These are phyloP conservation scores for Meredithiella fracta DNA, from an alignment of 2,329 filamentous ascomycete genomes.

Conservation along the genomic window DNA sequence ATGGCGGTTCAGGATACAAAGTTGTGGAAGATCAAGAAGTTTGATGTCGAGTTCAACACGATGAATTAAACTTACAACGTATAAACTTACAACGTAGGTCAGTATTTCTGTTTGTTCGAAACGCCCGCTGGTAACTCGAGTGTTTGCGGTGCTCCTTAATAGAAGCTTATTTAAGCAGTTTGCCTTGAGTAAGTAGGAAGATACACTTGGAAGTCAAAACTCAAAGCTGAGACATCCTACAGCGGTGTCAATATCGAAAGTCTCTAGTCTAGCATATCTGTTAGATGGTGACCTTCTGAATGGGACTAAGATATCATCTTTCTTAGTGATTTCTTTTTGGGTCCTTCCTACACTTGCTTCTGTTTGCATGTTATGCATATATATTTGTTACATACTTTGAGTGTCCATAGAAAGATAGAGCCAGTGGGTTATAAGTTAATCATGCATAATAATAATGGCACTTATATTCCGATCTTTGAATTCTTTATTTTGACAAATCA, in stretches of 20 bases:
- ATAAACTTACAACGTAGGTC: conserved; percentile 14
- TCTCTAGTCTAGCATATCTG: no score
- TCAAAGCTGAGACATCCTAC: background rate
- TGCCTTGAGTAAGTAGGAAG: background rate
- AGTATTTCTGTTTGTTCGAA: conserved; percentile 16
- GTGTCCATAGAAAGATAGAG: background rate
- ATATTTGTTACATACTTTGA: background rate
- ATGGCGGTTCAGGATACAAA: conserved; percentile 15
- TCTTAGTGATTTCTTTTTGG: background rate
- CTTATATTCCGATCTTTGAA: background rate
- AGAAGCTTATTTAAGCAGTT: background rate
- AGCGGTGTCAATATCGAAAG: background rate
- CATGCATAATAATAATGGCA: background rate
- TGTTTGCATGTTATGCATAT: background rate
- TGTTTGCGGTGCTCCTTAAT: conserved; percentile 9
- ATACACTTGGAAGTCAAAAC: background rate
- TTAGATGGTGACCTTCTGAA: no score
- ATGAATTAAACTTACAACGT: conserved; percentile 15
- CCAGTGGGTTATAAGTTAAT: background rate
- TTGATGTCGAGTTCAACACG: conserved; percentile 16
- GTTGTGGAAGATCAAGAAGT: conserved; percentile 14
- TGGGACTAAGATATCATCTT: background rate
- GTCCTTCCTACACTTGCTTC: background rate
- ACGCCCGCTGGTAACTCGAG: conserved; percentile 7
- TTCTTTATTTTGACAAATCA: no score